A percentile compares a stretch with the other conserved stretches of the same genome.
phyloP scores from a whole-genome alignment of 1,284 basidiomycete species.

The Fomitopsis schrenkii region DNA sequence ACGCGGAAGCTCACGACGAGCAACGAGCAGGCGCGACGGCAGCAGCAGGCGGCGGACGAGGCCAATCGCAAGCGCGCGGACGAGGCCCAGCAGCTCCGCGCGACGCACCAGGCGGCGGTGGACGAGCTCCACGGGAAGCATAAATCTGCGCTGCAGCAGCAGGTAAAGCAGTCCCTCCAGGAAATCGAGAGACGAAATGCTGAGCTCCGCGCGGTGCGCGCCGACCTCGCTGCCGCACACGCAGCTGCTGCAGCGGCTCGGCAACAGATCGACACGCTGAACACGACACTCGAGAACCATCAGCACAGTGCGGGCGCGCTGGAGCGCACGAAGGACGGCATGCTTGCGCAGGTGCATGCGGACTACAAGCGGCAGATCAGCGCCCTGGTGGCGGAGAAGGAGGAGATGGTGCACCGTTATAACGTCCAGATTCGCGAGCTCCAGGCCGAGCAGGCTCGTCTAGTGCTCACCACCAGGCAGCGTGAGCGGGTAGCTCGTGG shows the following conservation, averaged over 20 bases:
- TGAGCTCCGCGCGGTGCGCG: conserved; percentile 3
- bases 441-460: conserved; percentile 63
- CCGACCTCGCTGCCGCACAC: background rate
- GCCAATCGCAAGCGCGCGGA: conserved; percentile 62
- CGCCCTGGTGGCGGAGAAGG: conserved; percentile 50
- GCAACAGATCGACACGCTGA: background rate
- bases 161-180: conserved; percentile 3
- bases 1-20: conserved; percentile 59
- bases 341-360: background rate
- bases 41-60: conserved; percentile 66
- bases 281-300: background rate
- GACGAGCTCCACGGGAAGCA: conserved; percentile 5
- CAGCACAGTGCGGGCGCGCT: background rate
- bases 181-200: conserved; percentile 3
- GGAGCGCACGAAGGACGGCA: conserved; percentile 2
- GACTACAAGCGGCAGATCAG: conserved; percentile 52
- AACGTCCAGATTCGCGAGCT: conserved; percentile 77
- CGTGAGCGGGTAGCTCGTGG: background rate
- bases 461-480: background rate
- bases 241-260: background rate
- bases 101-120: conserved; percentile 24
- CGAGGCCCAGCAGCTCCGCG: conserved; percentile 58
- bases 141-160: background rate
- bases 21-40: conserved; percentile 66
- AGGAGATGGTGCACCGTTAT: conserved; percentile 71